These are phyloP conservation scores for Boletellus deceptivus DNA, from an alignment of 1,284 basidiomycete genomes.

Conservation along the genomic window DNA sequence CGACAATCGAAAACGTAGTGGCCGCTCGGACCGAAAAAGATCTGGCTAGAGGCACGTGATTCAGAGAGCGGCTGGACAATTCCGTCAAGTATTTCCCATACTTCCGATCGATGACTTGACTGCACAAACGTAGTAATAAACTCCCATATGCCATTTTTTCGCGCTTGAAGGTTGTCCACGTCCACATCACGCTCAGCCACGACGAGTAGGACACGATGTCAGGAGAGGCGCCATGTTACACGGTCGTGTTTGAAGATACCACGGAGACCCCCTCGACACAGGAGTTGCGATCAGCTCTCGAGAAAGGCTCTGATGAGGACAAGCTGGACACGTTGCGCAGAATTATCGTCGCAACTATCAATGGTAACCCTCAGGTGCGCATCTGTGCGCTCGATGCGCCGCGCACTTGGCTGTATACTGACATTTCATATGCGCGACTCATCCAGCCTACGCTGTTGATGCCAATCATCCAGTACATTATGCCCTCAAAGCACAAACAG, in stretches of 20 bases:
- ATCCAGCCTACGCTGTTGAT: constrained; percentile 85
- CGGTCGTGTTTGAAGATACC: constrained; percentile 79
- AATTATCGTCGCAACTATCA: constrained; percentile 95
- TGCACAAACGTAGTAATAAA: constrained; percentile 7
- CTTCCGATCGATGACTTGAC: too few species aligned
- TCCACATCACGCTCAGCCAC: constrained; percentile 7
- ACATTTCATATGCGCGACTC: background rate
- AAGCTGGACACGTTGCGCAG: constrained; percentile 96
- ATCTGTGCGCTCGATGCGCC: background rate
- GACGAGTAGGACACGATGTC: constrained; percentile 26
- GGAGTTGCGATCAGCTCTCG: constrained; percentile 84
- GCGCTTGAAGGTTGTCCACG: background rate
- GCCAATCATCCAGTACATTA: constrained; percentile 92
- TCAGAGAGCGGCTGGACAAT: too few species aligned
- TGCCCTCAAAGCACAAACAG: constrained; percentile 94
- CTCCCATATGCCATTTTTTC: constrained; percentile 10
- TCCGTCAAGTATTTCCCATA: too few species aligned
- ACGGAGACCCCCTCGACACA: constrained; percentile 76
- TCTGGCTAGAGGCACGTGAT: too few species aligned
- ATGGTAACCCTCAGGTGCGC: constrained; percentile 83
- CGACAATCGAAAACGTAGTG: too few species aligned
- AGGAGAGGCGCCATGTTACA: constrained; percentile 73
- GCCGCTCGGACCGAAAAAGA: too few species aligned
- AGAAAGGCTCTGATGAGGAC: constrained; percentile 97
- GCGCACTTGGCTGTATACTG: constrained; percentile 6